Percentiles rank a stretch among this genome's conserved stretches.
Conservation (phyloP, 169 alveolate genomes). For the Perkinsus olseni region DNA sequence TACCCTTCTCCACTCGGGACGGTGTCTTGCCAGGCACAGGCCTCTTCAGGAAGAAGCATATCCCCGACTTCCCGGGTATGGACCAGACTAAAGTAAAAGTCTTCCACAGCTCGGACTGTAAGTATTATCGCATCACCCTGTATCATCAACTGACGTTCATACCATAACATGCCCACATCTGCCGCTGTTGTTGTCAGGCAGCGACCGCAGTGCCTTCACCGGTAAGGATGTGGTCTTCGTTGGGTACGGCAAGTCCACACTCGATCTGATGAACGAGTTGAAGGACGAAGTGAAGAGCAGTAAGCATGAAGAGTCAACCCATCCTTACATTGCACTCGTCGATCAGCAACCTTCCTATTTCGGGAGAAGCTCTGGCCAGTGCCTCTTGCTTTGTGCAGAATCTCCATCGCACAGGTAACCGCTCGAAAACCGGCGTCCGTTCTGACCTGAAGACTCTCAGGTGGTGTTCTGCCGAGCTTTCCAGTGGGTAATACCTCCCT, state of each 20-base stretch:
- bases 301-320: neutral
- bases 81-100: neutral
- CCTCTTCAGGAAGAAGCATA: neutral
- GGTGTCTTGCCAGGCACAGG: neutral
- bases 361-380: neutral
- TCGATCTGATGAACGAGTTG: neutral
- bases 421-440: no score
- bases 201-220: neutral
- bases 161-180: neutral
- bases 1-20: no score
- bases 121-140: no score
- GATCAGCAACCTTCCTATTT: neutral
- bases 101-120: neutral
- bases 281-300: neutral
- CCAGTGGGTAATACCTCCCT: neutral
- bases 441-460: neutral
- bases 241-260: neutral
- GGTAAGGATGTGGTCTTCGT: neutral
- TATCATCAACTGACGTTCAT: no score
- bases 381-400: neutral
- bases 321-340: neutral
- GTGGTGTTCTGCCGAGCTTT: neutral
- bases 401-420: neutral
- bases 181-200: neutral
- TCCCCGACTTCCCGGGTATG: neutral